These are phyloP conservation scores for Boletus semigastroideus DNA, from an alignment of 1,284 basidiomycete genomes.

Conservation along the genomic window DNA sequence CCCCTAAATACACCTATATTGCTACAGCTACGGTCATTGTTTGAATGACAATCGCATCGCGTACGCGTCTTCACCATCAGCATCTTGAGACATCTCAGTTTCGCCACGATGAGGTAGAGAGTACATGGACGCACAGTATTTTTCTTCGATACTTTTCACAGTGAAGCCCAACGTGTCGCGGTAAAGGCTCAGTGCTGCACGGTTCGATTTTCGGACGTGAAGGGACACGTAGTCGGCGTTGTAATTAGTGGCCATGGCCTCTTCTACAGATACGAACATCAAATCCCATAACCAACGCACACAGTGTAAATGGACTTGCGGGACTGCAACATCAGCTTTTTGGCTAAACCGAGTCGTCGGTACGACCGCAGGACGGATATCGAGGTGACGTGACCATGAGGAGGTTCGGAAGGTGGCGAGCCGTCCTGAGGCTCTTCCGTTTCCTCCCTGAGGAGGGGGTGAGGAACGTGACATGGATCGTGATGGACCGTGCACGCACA, in stretches of 20 bases:
- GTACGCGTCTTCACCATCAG: slow-evolving; percentile 91
- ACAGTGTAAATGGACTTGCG: slow-evolving; percentile 53
- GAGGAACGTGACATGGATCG: neutral
- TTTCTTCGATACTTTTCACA: slow-evolving; percentile 83
- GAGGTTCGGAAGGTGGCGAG: slow-evolving; percentile 43
- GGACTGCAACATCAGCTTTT: slow-evolving; percentile 91
- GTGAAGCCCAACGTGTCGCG: slow-evolving; percentile 88
- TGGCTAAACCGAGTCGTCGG: slow-evolving; percentile 85
- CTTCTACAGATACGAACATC: slow-evolving; percentile 52
- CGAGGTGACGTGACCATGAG: slow-evolving; percentile 92
- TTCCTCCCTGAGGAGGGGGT: slow-evolving; percentile 44
- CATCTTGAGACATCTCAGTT: slow-evolving; percentile 53
- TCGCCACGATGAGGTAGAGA: neutral
- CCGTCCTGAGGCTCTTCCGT: slow-evolving; percentile 29
- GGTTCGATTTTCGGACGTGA: slow-evolving; percentile 91
- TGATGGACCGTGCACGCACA: slow-evolving; percentile 50
- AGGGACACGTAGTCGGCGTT: slow-evolving; percentile 84
- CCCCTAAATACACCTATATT: slow-evolving; percentile 7
- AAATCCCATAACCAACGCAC: neutral
- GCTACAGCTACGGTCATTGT: slow-evolving; percentile 17
- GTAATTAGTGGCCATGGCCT: slow-evolving; percentile 89
- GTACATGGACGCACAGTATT: slow-evolving; percentile 67
- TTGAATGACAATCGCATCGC: slow-evolving; percentile 77
- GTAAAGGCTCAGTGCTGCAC: slow-evolving; percentile 87
- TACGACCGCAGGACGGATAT: slow-evolving; percentile 93